These are phyloP conservation scores for Austroboletus novae-zelandiae DNA, from an alignment of 1,284 basidiomycete species.

Conservation along the genomic window DNA sequence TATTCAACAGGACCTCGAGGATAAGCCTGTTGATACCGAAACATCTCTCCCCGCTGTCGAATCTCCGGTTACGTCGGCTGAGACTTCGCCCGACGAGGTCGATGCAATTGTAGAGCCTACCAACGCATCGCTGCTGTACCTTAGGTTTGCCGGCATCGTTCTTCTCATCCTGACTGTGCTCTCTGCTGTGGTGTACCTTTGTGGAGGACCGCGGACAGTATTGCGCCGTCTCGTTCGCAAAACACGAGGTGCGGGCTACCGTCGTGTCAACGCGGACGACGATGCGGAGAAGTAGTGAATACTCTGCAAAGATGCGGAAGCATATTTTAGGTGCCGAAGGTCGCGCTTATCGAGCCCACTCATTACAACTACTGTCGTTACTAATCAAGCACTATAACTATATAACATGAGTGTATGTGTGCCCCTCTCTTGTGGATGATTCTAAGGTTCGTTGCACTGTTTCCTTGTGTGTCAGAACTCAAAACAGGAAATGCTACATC, in stretches of 20 bases:
- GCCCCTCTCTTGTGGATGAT: too few species aligned
- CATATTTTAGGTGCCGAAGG: not conserved
- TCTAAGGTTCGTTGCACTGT: too few species aligned
- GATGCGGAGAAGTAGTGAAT: conserved; percentile 50
- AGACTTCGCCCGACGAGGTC: not conserved
- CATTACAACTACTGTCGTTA: not conserved
- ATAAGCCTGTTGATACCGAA: conserved; percentile 15
- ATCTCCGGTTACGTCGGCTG: not conserved
- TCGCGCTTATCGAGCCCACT: not conserved
- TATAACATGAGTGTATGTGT: too few species aligned
- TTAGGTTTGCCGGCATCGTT: conserved; percentile 43
- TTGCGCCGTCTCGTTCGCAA: conserved; percentile 41
- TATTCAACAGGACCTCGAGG: conserved; percentile 34
- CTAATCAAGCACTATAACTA: not conserved
- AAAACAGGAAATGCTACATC: too few species aligned
- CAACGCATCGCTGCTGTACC: conserved; percentile 28
- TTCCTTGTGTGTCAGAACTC: too few species aligned
- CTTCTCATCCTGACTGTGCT: conserved; percentile 44
- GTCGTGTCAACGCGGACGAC: conserved; percentile 42
- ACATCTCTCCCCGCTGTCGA: conserved; percentile 11
- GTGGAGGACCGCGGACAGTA: conserved; percentile 48
- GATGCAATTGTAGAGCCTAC: conserved; percentile 17
- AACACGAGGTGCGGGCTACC: conserved; percentile 39
- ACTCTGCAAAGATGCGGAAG: not conserved
- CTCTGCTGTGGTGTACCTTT: conserved; percentile 49